Percentiles rank a stretch among this genome's conserved stretches.
Evolutionary conservation across 78 protist genomes (phyloP).

Genomic region (Dictyostelium citrinum): DNA sequence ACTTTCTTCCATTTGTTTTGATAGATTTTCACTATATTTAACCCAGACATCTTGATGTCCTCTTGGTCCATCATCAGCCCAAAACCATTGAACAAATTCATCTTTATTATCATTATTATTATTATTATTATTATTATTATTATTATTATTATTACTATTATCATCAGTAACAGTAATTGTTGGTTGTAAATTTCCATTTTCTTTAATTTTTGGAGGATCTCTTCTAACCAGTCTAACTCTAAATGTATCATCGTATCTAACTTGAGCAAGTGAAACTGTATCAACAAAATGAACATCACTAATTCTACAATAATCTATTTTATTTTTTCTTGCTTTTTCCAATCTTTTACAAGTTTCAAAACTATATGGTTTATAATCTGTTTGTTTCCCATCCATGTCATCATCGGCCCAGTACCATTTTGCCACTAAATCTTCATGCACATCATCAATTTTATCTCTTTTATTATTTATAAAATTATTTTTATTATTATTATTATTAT

Average conservation of each 20-base stretch:
- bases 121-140: background rate
- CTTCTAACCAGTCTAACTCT: background rate
- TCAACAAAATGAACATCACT: background rate
- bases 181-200: background rate
- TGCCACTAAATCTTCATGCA: background rate
- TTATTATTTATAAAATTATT: background rate
- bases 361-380: background rate
- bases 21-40: background rate
- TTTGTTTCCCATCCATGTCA: background rate
- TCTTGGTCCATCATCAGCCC: background rate
- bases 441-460: background rate
- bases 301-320: background rate
- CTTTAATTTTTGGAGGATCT: background rate
- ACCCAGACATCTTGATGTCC: background rate
- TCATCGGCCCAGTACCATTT: background rate
- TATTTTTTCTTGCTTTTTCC: background rate
- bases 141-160: background rate
- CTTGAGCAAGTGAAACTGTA: background rate
- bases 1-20: background rate
- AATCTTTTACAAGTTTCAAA: background rate
- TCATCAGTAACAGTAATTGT: background rate
- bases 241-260: background rate
- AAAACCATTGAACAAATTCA: background rate
- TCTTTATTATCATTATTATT: background rate
- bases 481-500: too few relatives aligned